phyloP scores from a whole-genome alignment of 768 basidiomycete genomes.

The Gloeophyllum trabeum region DNA sequence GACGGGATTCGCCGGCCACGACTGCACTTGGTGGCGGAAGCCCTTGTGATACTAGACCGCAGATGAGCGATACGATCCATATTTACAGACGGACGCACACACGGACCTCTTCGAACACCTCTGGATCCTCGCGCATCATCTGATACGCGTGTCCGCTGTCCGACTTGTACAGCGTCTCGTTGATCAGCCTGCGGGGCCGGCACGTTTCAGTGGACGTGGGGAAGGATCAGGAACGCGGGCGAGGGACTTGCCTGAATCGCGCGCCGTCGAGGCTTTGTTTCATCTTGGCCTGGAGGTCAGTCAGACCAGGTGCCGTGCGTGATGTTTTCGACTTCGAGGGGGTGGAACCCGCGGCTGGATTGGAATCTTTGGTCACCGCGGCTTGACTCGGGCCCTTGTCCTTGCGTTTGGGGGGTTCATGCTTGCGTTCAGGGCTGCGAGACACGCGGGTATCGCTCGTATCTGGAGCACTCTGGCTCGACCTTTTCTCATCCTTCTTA shows the following conservation, averaged over 20 bases:
- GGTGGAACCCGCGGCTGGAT: slow-evolving; percentile 2
- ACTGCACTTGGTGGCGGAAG: slow-evolving; percentile 82
- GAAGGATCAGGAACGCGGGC: slow-evolving; percentile 3
- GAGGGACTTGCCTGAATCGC: slow-evolving; percentile 58
- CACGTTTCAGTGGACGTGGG: slow-evolving; percentile 11
- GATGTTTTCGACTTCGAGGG: slow-evolving; percentile 2
- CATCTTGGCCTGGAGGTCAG: slow-evolving; percentile 67
- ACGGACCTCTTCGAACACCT: slow-evolving; percentile 72
- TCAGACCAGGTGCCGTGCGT: slow-evolving; percentile 31
- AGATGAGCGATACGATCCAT: no score
- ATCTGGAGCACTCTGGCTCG: neutral
- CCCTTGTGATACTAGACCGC: slow-evolving; percentile 81
- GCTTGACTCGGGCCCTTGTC: neutral
- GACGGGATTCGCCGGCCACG: slow-evolving; percentile 95
- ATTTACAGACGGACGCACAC: no score
- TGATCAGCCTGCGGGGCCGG: slow-evolving; percentile 57
- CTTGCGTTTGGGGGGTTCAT: neutral
- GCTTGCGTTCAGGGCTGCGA: neutral
- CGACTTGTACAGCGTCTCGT: slow-evolving; percentile 87
- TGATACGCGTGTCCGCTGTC: slow-evolving; percentile 60
- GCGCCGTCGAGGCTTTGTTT: slow-evolving; percentile 76
- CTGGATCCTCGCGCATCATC: slow-evolving; percentile 80
- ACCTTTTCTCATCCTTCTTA: neutral
- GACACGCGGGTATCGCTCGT: neutral
- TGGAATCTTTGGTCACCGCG: neutral